Conservation (phyloP, 306 rosid species). For the Castanopsis chinensis region DNA sequence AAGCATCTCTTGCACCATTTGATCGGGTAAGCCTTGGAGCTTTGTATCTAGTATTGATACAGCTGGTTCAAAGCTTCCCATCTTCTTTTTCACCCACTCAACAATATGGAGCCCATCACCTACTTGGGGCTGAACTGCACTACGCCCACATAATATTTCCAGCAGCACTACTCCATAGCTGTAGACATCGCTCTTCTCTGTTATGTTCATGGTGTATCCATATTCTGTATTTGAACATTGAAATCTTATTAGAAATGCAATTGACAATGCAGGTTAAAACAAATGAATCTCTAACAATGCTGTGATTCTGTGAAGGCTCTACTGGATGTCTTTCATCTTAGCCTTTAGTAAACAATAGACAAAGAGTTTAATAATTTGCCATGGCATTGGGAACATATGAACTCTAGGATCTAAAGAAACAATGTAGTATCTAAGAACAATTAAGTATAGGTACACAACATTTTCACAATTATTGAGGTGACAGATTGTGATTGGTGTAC, state of each 20-base stretch:
- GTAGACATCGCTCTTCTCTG: constrained; percentile 96
- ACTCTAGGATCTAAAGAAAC: not conserved
- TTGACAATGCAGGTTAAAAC: not conserved
- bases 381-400: too few species aligned
- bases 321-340: not conserved
- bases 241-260: constrained; percentile 23
- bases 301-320: not conserved
- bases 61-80: constrained; percentile 97
- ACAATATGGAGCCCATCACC: constrained; percentile 94
- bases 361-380: constrained; percentile 1
- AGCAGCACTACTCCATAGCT: constrained; percentile 93
- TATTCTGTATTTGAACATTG: constrained; percentile 57
- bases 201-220: constrained; percentile 97
- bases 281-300: not conserved
- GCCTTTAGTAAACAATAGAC: not conserved
- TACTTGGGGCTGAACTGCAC: constrained; percentile 69
- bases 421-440: not conserved
- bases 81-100: constrained; percentile 98
- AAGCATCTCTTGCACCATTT: constrained; percentile 97
- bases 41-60: constrained; percentile 73
- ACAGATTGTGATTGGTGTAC: too few species aligned
- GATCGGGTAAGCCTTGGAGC: constrained; percentile 91
- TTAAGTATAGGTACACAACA: too few species aligned
- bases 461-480: too few species aligned
- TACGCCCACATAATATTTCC: constrained; percentile 86